Evolutionary conservation across 2,329 filamentous ascomycete species (phyloP).

Genomic region (Huntiella savannae): DNA sequence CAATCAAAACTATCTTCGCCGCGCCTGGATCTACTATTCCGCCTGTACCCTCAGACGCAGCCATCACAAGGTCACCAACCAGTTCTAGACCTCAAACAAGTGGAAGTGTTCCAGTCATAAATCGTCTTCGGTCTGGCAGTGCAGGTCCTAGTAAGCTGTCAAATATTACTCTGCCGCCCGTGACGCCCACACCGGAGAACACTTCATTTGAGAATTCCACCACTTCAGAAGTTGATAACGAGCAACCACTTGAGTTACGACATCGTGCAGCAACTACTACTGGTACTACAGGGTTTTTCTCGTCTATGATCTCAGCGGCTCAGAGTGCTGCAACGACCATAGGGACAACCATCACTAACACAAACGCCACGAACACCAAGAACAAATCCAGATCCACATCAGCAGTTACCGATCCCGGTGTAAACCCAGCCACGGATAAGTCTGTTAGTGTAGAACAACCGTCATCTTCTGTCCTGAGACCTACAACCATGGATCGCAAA

Average conservation of each 20-base stretch:
- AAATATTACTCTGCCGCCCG: slow-evolving; percentile 48
- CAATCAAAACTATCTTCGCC: slow-evolving; percentile 11
- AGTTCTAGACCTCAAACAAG: slow-evolving; percentile 14
- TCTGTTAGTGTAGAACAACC: slow-evolving; percentile 6
- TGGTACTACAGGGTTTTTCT: slow-evolving; percentile 62
- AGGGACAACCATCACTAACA: slow-evolving; percentile 55
- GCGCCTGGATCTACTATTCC: slow-evolving; percentile 6
- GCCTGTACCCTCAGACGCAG: neutral
- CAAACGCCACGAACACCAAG: slow-evolving; percentile 17
- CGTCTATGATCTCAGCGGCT: slow-evolving; percentile 76
- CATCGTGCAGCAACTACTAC: slow-evolving; percentile 5
- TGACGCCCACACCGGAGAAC: slow-evolving; percentile 57
- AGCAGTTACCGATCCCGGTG: slow-evolving; percentile 13
- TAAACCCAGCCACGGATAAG: slow-evolving; percentile 1
- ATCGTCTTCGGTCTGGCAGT: slow-evolving; percentile 12
- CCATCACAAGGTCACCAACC: neutral
- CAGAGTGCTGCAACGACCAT: slow-evolving; percentile 73
- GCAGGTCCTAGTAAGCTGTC: slow-evolving; percentile 72
- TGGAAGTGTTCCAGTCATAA: slow-evolving; percentile 37
- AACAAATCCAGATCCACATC: neutral
- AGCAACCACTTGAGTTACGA: neutral
- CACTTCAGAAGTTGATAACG: neutral
- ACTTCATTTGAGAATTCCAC: neutral
- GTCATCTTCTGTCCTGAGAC: neutral
- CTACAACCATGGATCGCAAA: slow-evolving; percentile 30